These are phyloP conservation scores for Arachis hypogaea DNA, from an alignment of 306 rosid genomes.

Conservation along the genomic window DNA sequence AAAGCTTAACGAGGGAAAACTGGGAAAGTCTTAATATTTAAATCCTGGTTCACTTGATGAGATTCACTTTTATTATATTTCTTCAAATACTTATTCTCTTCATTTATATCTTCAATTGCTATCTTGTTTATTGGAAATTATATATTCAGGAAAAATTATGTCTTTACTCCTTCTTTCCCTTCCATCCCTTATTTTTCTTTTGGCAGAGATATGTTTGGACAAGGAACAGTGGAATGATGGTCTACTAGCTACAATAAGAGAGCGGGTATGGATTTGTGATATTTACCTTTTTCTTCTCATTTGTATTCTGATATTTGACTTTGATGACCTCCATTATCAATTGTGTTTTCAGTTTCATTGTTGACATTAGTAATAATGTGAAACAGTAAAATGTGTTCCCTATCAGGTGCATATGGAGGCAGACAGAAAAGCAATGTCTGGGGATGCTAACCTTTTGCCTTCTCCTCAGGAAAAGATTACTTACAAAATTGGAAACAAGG, in stretches of 20 bases:
- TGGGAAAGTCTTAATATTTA: slow-evolving; percentile 17
- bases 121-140: background rate
- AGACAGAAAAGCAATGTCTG: slow-evolving; percentile 77
- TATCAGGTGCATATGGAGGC: slow-evolving; percentile 95
- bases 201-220: slow-evolving; percentile 65
- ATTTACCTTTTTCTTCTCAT: slow-evolving; percentile 28
- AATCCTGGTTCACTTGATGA: slow-evolving; percentile 28
- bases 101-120: slow-evolving; percentile 20
- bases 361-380: slow-evolving; percentile 38
- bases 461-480: slow-evolving; percentile 72
- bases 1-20: background rate
- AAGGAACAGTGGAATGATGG: slow-evolving; percentile 97
- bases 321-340: slow-evolving; percentile 20
- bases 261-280: slow-evolving; percentile 63
- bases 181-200: background rate
- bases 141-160: slow-evolving; percentile 3
- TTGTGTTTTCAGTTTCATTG: slow-evolving; percentile 32
- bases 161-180: slow-evolving; percentile 12
- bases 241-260: slow-evolving; percentile 86
- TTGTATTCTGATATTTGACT: slow-evolving; percentile 41
- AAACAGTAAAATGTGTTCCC: slow-evolving; percentile 36
- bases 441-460: slow-evolving; percentile 55
- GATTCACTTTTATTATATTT: slow-evolving; percentile 19
- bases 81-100: slow-evolving; percentile 25
- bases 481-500: slow-evolving; percentile 91